A percentile compares a stretch with the other conserved stretches of the same genome.
These are phyloP conservation scores for Penicillium coffeae DNA, from an alignment of 495 filamentous ascomycete genomes.

Conservation along the genomic window DNA sequence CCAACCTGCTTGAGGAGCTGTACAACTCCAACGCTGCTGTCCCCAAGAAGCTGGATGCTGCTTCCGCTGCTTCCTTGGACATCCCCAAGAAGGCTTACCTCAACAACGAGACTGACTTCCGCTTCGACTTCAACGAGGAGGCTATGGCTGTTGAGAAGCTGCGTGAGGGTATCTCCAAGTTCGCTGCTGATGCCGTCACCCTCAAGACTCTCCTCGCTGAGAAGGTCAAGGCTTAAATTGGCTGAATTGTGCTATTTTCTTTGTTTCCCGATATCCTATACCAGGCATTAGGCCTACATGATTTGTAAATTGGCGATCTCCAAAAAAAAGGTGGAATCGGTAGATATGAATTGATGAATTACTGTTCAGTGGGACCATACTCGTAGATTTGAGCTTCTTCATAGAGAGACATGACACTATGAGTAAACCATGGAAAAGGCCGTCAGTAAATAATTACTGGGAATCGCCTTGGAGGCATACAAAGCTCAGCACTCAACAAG, in stretches of 20 bases:
- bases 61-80: conserved; percentile 60
- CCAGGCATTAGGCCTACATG: conserved; percentile 7
- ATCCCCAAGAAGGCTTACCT: conserved; percentile 90
- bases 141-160: conserved; percentile 99
- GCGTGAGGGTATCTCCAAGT: conserved; percentile 97
- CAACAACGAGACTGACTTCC: conserved; percentile 83
- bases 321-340: conserved; percentile 30
- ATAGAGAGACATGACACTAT: no score
- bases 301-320: conserved; percentile 31
- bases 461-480: no score
- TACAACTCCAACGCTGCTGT: conserved; percentile 74
- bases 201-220: conserved; percentile 87
- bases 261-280: conserved; percentile 13
- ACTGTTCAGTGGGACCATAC: background rate
- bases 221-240: conserved; percentile 64
- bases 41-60: conserved; percentile 86
- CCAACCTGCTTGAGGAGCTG: conserved; percentile 90
- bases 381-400: no score
- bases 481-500: no score
- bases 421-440: no score
- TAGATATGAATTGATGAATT: conserved; percentile 42
- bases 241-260: conserved; percentile 11
- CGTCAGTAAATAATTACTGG: no score
- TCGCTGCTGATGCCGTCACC: conserved; percentile 90
- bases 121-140: conserved; percentile 99